A percentile compares a stretch with the other conserved stretches of the same genome.
Evolutionary conservation across 2,329 filamentous ascomycete species (phyloP).

Genomic region (Scedosporium minutisporum): DNA sequence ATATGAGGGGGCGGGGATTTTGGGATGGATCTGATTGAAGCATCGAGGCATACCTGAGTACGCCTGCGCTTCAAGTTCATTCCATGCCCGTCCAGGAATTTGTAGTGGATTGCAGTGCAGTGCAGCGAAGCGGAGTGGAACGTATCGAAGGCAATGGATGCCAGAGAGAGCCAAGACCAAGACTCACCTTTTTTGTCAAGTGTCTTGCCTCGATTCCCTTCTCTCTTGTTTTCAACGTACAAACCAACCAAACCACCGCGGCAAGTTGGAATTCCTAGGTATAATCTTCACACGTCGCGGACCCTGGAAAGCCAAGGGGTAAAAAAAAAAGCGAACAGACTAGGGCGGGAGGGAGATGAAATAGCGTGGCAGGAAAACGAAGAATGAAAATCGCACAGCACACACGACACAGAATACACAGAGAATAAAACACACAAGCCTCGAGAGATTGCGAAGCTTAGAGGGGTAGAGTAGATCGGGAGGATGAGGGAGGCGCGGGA

Average conservation of each 20-base stretch:
- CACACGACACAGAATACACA: background rate
- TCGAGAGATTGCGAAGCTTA: background rate
- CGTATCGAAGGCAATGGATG: background rate
- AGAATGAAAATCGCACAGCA: background rate
- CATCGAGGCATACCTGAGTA: background rate
- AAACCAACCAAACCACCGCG: background rate
- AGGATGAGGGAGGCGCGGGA: conserved; percentile 2
- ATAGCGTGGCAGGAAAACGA: background rate
- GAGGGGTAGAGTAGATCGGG: conserved; percentile 11
- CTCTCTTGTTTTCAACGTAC: background rate
- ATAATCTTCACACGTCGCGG: conserved; percentile 27
- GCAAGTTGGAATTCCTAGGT: background rate
- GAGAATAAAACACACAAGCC: background rate
- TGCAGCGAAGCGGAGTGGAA: too few relatives aligned
- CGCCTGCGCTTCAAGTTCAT: background rate
- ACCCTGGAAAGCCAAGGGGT: conserved; percentile 37
- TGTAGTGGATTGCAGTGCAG: too few relatives aligned
- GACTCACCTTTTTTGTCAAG: background rate
- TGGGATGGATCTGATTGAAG: conserved; percentile 2
- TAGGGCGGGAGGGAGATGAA: background rate
- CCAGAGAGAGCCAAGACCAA: background rate
- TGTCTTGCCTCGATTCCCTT: background rate
- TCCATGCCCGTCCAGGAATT: too few relatives aligned
- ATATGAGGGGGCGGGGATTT: conserved; percentile 7
- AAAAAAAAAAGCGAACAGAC: conserved; percentile 18